Conservation (phyloP, 2,329 filamentous ascomycete species). For the Pyricularia grisea region DNA sequence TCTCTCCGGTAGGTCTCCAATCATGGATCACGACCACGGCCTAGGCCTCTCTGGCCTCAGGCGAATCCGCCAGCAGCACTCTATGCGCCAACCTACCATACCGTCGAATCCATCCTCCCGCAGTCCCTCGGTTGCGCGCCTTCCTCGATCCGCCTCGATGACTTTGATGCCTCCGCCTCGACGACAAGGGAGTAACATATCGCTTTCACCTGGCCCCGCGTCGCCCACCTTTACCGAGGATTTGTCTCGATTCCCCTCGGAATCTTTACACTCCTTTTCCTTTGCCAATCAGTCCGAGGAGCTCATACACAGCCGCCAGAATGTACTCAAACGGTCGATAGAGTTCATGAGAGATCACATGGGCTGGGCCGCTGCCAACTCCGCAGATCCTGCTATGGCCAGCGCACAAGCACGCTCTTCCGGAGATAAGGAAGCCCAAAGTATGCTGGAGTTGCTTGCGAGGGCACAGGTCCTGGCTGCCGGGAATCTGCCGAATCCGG, state of each 20-base stretch:
- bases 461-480: constrained; percentile 70
- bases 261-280: constrained; percentile 96
- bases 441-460: constrained; percentile 81
- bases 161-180: constrained; percentile 40
- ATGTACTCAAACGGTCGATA: constrained; percentile 83
- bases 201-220: constrained; percentile 50
- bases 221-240: constrained; percentile 82
- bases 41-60: constrained; percentile 78
- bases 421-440: constrained; percentile 80
- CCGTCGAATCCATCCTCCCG: constrained; percentile 54
- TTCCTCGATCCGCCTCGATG: constrained; percentile 64
- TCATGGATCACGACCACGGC: constrained; percentile 85
- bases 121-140: constrained; percentile 40
- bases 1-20: constrained; percentile 55
- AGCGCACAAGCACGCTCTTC: constrained; percentile 74
- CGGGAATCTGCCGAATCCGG: constrained; percentile 46
- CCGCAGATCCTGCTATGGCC: constrained; percentile 58
- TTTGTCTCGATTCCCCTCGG: constrained; percentile 82
- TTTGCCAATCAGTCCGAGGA: constrained; percentile 95
- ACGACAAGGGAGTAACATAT: constrained; percentile 30
- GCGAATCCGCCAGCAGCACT: constrained; percentile 83
- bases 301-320: constrained; percentile 82
- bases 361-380: constrained; percentile 60
- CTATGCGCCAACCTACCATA: constrained; percentile 54
- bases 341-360: constrained; percentile 95